Conservation (phyloP, 2,329 filamentous ascomycete species). For the Fusarium drepaniforme region DNA sequence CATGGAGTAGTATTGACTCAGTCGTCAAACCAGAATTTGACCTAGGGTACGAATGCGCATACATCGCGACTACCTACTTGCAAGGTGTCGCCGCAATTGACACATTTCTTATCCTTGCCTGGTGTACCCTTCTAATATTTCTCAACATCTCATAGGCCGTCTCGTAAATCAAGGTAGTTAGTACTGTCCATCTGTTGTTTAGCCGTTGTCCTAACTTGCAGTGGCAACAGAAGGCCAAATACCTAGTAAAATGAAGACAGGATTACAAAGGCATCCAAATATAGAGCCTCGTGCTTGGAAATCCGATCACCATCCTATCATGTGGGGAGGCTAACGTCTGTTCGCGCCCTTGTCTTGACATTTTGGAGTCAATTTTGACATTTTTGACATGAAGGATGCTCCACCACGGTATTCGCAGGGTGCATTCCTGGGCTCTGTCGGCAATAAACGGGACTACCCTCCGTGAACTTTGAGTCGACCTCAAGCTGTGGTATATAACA, state of each 20-base stretch:
- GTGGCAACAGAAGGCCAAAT: neutral
- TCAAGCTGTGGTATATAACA: no score
- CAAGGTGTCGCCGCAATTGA: no score
- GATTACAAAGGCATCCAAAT: neutral
- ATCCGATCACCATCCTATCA: neutral
- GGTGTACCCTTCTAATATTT: no score
- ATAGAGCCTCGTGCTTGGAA: neutral
- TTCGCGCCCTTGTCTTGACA: neutral
- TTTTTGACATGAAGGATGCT: neutral
- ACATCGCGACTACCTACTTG: no score
- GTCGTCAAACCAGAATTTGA: no score
- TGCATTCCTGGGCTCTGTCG: neutral
- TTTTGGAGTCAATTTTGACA: neutral
- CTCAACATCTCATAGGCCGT: no score
- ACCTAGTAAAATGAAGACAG: neutral
- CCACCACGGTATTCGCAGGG: neutral
- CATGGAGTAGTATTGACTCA: no score
- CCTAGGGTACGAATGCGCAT: no score
- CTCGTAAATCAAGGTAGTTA: no score
- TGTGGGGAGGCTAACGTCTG: neutral
- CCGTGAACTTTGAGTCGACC: neutral
- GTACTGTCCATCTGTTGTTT: no score
- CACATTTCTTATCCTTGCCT: no score
- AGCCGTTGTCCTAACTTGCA: no score
- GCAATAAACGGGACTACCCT: neutral